A percentile compares a stretch with the other conserved stretches of the same genome.
phyloP scores from a whole-genome alignment of 2,329 filamentous ascomycete genomes.

The Shiraia sp. region DNA sequence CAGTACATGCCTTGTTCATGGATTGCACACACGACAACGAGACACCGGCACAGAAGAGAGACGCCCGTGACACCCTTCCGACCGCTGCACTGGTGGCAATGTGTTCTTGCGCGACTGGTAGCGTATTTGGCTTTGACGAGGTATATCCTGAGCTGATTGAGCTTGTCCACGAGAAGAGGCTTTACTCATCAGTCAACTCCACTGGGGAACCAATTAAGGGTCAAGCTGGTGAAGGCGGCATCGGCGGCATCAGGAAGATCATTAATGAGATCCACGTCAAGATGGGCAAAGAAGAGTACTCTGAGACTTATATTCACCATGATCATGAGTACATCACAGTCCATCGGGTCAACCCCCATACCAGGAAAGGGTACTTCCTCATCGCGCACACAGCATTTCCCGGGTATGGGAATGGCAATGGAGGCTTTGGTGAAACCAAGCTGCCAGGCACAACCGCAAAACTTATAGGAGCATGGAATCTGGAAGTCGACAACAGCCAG shows the following conservation, averaged over 20 bases:
- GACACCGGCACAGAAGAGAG: conserved; percentile 90
- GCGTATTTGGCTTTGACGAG: conserved; percentile 98
- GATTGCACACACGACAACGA: conserved; percentile 99
- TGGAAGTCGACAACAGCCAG: conserved; percentile 81
- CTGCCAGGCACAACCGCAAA: conserved; percentile 83
- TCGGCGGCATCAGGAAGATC: conserved; percentile 87
- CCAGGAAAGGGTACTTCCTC: conserved; percentile 90
- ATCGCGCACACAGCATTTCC: conserved; percentile 97
- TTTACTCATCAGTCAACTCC: conserved; percentile 80
- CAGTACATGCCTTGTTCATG: conserved; percentile 95
- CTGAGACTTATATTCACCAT: conserved; percentile 95
- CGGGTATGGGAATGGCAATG: conserved; percentile 83
- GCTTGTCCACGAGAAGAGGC: conserved; percentile 82
- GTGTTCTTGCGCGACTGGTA: conserved; percentile 92
- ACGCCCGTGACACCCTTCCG: conserved; percentile 89
- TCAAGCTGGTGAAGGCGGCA: conserved; percentile 77
- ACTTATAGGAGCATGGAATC: conserved; percentile 85
- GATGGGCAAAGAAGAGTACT: conserved; percentile 94
- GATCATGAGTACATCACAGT: conserved; percentile 96
- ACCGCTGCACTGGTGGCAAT: conserved; percentile 94
- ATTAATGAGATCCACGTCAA: conserved; percentile 92
- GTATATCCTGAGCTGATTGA: conserved; percentile 94
- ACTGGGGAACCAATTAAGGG: conserved; percentile 60
- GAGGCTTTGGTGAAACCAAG: conserved; percentile 75
- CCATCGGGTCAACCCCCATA: conserved; percentile 89